Percentiles rank a stretch among this genome's conserved stretches.
These are phyloP conservation scores for Ettlia oleoabundans DNA, from an alignment of 139 green algal genomes.

Conservation along the genomic window DNA sequence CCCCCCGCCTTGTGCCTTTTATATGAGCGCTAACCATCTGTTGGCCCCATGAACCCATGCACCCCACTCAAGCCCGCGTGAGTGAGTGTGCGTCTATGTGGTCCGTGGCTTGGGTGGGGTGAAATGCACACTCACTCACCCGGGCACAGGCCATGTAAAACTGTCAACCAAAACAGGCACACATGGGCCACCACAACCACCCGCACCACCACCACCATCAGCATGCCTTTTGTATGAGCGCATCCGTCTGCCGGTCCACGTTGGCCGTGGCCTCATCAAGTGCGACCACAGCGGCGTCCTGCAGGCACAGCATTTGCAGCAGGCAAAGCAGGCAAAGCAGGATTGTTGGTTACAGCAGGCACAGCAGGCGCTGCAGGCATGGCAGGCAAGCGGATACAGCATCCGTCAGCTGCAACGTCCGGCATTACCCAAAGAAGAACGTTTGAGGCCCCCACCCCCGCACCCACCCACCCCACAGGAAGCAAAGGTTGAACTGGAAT, in stretches of 20 bases:
- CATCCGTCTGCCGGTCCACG: constrained; percentile 86
- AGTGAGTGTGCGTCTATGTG: no score
- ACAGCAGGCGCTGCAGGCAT: neutral
- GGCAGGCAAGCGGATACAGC: neutral
- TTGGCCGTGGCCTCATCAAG: constrained; percentile 89
- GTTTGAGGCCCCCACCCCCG: no score
- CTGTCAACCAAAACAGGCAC: no score
- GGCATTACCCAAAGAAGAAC: neutral
- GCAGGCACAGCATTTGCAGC: constrained; percentile 17
- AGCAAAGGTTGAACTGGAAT: constrained; percentile 44
- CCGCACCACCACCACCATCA: neutral
- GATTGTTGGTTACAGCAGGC: neutral
- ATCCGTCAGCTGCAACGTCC: neutral
- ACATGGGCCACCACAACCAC: no score
- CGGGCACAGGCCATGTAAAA: no score
- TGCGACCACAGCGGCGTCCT: constrained; percentile 48
- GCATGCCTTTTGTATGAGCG: constrained; percentile 66
- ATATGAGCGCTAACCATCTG: no score
- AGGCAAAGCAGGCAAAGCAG: neutral
- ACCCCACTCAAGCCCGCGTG: no score
- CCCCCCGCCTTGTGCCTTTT: no score
- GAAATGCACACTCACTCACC: no score
- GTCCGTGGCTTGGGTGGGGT: no score
- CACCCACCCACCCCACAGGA: constrained; percentile 52
- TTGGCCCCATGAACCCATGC: neutral